A percentile compares a stretch with the other conserved stretches of the same genome.
Evolutionary conservation across 2,329 filamentous ascomycete genomes (phyloP).

Genomic region (Verticillium tricorpus): DNA sequence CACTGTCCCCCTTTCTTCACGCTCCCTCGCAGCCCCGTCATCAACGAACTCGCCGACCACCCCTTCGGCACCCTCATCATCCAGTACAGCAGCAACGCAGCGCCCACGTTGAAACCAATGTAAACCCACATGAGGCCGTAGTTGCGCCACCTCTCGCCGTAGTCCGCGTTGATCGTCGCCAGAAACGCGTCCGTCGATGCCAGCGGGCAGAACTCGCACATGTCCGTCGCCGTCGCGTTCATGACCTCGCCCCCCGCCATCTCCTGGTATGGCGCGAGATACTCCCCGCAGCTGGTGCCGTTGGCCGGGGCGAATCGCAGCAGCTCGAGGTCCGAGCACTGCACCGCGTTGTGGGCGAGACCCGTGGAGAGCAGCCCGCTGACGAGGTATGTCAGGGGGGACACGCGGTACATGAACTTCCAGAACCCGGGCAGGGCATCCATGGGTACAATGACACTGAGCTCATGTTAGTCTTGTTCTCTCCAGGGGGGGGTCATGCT

Average conservation of each 20-base stretch:
- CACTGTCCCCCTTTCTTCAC: not conserved
- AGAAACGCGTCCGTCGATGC: conserved; percentile 33
- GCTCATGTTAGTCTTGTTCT: not conserved
- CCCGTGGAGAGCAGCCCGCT: conserved; percentile 47
- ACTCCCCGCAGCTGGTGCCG: conserved; percentile 44
- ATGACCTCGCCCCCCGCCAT: conserved; percentile 41
- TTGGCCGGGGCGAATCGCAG: conserved; percentile 45
- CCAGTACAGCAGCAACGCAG: conserved; percentile 45
- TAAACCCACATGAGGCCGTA: conserved; percentile 51
- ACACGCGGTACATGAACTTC: conserved; percentile 67
- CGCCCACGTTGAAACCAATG: conserved; percentile 44
- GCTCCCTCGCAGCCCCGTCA: not conserved
- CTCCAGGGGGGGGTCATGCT: too few relatives aligned
- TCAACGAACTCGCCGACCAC: not conserved
- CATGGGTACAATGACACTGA: conserved; percentile 56
- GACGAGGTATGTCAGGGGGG: conserved; percentile 66
- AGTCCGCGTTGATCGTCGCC: conserved; percentile 35
- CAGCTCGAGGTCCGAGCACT: conserved; percentile 33
- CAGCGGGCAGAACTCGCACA: conserved; percentile 40
- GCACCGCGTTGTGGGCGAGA: conserved; percentile 15
- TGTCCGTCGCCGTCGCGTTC: conserved; percentile 32
- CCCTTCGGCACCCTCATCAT: conserved; percentile 26
- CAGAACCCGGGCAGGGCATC: conserved; percentile 60
- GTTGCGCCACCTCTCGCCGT: conserved; percentile 48
- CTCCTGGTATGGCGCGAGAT: conserved; percentile 39